Conservation (phyloP, 2,329 filamentous ascomycete species). For the Cyphellophora attinorum region DNA sequence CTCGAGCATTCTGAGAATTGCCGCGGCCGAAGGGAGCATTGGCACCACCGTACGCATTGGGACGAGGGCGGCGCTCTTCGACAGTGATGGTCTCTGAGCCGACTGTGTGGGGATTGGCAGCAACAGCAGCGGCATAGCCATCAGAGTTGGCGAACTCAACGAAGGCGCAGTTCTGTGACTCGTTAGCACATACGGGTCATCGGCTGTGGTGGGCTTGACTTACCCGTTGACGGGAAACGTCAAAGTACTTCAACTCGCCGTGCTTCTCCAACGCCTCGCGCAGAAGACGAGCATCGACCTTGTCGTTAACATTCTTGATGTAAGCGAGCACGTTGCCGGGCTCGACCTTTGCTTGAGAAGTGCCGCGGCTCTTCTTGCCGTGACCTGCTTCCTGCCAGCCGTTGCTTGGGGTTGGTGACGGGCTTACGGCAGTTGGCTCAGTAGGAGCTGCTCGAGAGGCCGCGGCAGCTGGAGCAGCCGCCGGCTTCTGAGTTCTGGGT, state of each 20-base stretch:
- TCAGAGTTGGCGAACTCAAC: constrained; percentile 79
- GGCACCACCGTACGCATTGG: constrained; percentile 52
- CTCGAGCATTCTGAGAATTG: constrained; percentile 57
- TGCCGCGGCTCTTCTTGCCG: constrained; percentile 69
- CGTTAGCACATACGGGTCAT: constrained; percentile 9
- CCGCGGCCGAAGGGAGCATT: constrained; percentile 30
- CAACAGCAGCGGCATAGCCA: constrained; percentile 72
- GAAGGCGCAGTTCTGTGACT: constrained; percentile 79
- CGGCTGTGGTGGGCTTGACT: constrained; percentile 14
- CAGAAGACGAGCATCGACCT: constrained; percentile 67
- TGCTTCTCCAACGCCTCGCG: constrained; percentile 61
- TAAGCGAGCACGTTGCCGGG: constrained; percentile 76
- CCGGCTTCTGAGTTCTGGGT: constrained; percentile 22
- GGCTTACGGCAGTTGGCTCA: constrained; percentile 25
- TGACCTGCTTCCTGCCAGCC: constrained; percentile 89
- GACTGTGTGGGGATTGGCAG: constrained; percentile 76
- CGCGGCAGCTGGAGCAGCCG: constrained; percentile 23
- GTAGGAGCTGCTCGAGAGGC: constrained; percentile 23
- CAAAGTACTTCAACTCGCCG: constrained; percentile 54
- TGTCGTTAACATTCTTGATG: constrained; percentile 91
- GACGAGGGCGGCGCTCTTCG: constrained; percentile 77
- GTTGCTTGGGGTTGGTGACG: constrained; percentile 26
- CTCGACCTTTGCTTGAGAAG: constrained; percentile 49
- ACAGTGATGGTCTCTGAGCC: constrained; percentile 75
- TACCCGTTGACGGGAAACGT: constrained; percentile 67